Conservation (phyloP, 768 basidiomycete genomes). For the Hortiboletus flavorubellus region DNA sequence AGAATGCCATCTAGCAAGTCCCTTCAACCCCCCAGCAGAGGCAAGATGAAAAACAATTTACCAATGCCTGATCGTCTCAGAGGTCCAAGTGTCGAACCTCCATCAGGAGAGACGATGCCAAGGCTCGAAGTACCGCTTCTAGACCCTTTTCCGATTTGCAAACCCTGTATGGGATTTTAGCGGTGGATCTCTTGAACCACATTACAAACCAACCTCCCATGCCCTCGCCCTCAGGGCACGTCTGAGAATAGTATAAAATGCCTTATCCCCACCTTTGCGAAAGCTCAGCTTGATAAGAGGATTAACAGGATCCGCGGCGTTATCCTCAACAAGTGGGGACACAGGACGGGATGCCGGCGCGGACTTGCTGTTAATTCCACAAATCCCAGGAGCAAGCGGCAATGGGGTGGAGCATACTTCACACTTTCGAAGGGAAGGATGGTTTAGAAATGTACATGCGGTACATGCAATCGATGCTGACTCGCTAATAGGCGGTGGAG, state of each 20-base stretch:
- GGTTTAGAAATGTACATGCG: conserved; percentile 92
- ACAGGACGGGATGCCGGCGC: conserved; percentile 64
- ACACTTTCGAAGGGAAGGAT: conserved; percentile 65
- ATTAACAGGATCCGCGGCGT: conserved; percentile 29
- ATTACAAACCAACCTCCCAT: conserved; percentile 58
- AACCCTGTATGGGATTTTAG: conserved; percentile 23
- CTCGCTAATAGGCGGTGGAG: conserved; percentile 19
- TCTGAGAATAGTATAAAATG: conserved; percentile 76
- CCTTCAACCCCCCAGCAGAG: conserved; percentile 3
- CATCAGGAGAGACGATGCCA: conserved; percentile 14
- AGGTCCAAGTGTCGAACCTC: conserved; percentile 13
- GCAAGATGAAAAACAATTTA: conserved; percentile 7
- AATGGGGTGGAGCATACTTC: conserved; percentile 84
- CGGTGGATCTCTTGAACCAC: not conserved
- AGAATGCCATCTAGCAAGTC: conserved; percentile 72
- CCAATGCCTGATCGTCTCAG: conserved; percentile 30
- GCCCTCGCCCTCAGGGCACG: conserved; percentile 63
- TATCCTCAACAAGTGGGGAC: conserved; percentile 40
- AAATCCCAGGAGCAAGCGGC: conserved; percentile 30
- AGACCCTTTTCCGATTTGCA: conserved; percentile 23
- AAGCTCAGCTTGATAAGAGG: conserved; percentile 81
- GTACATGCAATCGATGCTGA: conserved; percentile 59
- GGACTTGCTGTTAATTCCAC: conserved; percentile 44
- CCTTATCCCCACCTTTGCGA: conserved; percentile 83
- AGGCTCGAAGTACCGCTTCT: conserved; percentile 24